Evolutionary conservation across 2,329 filamentous ascomycete genomes (phyloP).

Genomic region (Didymella exigua): DNA sequence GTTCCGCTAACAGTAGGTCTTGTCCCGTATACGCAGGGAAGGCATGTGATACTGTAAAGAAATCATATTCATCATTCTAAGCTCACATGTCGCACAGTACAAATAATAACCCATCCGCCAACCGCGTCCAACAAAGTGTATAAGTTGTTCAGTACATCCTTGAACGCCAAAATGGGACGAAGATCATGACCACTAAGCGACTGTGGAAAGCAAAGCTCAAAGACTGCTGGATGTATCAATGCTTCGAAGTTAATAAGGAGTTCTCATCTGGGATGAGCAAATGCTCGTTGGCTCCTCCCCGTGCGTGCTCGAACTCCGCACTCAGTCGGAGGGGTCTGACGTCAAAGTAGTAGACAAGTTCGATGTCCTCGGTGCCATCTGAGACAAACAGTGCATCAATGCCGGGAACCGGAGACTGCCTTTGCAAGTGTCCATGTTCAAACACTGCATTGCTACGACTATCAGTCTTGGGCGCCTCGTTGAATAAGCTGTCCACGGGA

Average conservation of each 20-base stretch:
- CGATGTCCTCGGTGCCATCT: not conserved
- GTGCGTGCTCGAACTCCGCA: slow-evolving; percentile 37
- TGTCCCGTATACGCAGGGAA: not conserved
- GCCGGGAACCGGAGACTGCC: slow-evolving; percentile 32
- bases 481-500: slow-evolving; percentile 3
- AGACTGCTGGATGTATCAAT: not conserved
- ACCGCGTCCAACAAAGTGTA: not conserved
- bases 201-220: not conserved
- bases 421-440: slow-evolving; percentile 19
- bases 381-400: slow-evolving; percentile 25
- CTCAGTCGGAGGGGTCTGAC: slow-evolving; percentile 36
- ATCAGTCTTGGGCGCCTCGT: not conserved
- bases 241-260: not conserved
- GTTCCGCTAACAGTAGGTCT: not conserved
- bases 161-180: not conserved
- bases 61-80: not conserved
- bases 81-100: not conserved
- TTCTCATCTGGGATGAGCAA: not conserved
- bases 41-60: not conserved
- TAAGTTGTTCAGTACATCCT: not conserved
- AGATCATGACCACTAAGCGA: not conserved
- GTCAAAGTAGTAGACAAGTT: slow-evolving; percentile 30
- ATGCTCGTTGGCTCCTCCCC: slow-evolving; percentile 19
- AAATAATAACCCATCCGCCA: not conserved
- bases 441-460: slow-evolving; percentile 17